These are phyloP conservation scores for Baorangia bicolor DNA, from an alignment of 768 basidiomycete species.

Conservation along the genomic window DNA sequence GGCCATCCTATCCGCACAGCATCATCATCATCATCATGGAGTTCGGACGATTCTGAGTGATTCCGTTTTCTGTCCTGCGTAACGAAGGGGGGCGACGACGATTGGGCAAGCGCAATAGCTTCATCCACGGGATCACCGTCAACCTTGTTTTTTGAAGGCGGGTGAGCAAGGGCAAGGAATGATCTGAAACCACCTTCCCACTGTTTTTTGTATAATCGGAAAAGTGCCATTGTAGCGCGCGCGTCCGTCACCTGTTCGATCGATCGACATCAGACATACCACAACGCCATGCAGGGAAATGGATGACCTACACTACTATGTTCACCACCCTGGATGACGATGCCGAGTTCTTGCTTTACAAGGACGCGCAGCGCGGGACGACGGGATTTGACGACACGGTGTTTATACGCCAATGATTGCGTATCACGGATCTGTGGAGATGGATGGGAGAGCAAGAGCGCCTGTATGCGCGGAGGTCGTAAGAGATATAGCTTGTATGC, in stretches of 20 bases:
- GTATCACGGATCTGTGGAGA: constrained; percentile 65
- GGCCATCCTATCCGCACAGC: not conserved
- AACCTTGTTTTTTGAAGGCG: not conserved
- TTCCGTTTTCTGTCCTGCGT: constrained; percentile 15
- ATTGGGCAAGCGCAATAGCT: not conserved
- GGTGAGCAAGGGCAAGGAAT: not conserved
- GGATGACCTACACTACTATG: constrained; percentile 74
- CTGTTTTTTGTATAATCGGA: constrained; percentile 72
- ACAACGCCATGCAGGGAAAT: not conserved
- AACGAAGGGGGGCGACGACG: not conserved
- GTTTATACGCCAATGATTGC: constrained; percentile 58
- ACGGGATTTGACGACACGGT: constrained; percentile 59
- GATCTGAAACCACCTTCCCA: constrained; percentile 64
- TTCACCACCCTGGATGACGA: constrained; percentile 84
- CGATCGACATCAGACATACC: not conserved
- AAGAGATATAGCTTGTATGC: not conserved
- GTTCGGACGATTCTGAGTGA: not conserved
- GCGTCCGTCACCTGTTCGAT: constrained; percentile 79
- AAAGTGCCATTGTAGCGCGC: constrained; percentile 93
- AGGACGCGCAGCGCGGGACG: constrained; percentile 78
- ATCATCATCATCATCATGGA: not conserved
- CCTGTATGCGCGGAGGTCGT: constrained; percentile 30
- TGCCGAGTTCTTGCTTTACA: constrained; percentile 72
- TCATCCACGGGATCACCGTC: not conserved
- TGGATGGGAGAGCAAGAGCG: constrained; percentile 71